phyloP scores from a whole-genome alignment of 495 filamentous ascomycete species.

The Sporormia fimetaria region DNA sequence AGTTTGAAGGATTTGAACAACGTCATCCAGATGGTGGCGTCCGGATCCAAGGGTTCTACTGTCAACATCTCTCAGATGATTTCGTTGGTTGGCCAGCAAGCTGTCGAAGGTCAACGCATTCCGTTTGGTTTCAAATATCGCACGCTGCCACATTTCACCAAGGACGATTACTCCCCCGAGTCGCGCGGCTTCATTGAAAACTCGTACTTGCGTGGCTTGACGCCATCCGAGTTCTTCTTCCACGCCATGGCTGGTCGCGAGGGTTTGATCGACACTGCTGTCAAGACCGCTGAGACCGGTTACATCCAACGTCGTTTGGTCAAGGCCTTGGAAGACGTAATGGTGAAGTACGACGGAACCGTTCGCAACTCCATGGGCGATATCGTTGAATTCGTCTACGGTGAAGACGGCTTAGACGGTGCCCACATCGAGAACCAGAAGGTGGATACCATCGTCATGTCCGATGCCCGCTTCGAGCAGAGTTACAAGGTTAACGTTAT shows the following conservation, averaged over 20 bases:
- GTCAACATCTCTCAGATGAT: slow-evolving; percentile 99
- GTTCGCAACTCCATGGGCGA: slow-evolving; percentile 94
- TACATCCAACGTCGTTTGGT: slow-evolving; percentile 98
- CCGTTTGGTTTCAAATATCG: slow-evolving; percentile 99
- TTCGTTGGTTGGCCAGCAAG: slow-evolving; percentile 91
- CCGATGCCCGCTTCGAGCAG: slow-evolving; percentile 57
- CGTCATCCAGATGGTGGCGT: slow-evolving; percentile 86
- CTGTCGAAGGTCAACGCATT: slow-evolving; percentile 96
- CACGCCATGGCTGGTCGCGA: slow-evolving; percentile 99
- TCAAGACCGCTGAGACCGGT: slow-evolving; percentile 98
- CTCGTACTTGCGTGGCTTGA: slow-evolving; percentile 92
- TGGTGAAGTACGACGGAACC: slow-evolving; percentile 95
- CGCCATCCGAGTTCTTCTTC: slow-evolving; percentile 96
- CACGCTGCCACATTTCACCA: slow-evolving; percentile 93
- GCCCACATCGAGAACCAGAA: slow-evolving; percentile 81
- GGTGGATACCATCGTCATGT: slow-evolving; percentile 72
- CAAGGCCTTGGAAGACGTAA: slow-evolving; percentile 95
- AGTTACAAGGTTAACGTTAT: slow-evolving; percentile 91
- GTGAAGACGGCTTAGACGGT: slow-evolving; percentile 91
- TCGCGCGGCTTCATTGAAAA: slow-evolving; percentile 98
- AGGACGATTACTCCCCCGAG: slow-evolving; percentile 96
- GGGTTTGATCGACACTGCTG: slow-evolving; percentile 98
- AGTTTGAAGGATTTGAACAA: slow-evolving; percentile 93
- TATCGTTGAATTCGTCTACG: slow-evolving; percentile 95
- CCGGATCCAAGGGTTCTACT: slow-evolving; percentile 92